These are phyloP conservation scores for Arachis monticola DNA, from an alignment of 331 rosid species.

Conservation along the genomic window DNA sequence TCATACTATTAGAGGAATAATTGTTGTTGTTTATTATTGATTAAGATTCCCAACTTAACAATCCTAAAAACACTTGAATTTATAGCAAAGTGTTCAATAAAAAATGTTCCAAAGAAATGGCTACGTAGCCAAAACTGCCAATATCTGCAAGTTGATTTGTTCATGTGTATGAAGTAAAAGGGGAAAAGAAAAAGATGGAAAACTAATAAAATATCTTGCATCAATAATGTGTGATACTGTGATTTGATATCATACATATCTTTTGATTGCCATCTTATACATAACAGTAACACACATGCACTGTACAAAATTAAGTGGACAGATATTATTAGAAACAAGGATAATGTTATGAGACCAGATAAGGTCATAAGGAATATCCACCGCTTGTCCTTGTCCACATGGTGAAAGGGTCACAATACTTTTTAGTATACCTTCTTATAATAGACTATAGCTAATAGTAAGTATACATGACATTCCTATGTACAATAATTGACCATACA, in stretches of 20 bases:
- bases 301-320: conserved; percentile 15
- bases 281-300: neutral
- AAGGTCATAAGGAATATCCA: conserved; percentile 9
- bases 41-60: neutral
- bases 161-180: neutral
- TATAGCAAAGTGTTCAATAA: neutral
- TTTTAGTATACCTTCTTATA: conserved; percentile 42
- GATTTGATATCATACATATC: conserved; percentile 12
- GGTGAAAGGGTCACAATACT: conserved; percentile 33
- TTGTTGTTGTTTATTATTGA: neutral
- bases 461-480: conserved; percentile 28
- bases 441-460: conserved; percentile 25
- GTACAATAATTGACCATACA: conserved; percentile 44
- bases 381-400: conserved; percentile 12
- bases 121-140: too few relatives aligned
- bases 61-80: too few relatives aligned
- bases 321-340: neutral
- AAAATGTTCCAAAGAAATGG: neutral
- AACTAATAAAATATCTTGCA: neutral
- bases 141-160: too few relatives aligned
- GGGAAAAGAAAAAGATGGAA: neutral
- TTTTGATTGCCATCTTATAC: conserved; percentile 16
- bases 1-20: neutral
- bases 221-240: neutral
- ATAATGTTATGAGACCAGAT: conserved; percentile 27